Base-by-base conservation (phyloP, 2,329 filamentous ascomycete species). In the Colletotrichum tropicicola region DNA sequence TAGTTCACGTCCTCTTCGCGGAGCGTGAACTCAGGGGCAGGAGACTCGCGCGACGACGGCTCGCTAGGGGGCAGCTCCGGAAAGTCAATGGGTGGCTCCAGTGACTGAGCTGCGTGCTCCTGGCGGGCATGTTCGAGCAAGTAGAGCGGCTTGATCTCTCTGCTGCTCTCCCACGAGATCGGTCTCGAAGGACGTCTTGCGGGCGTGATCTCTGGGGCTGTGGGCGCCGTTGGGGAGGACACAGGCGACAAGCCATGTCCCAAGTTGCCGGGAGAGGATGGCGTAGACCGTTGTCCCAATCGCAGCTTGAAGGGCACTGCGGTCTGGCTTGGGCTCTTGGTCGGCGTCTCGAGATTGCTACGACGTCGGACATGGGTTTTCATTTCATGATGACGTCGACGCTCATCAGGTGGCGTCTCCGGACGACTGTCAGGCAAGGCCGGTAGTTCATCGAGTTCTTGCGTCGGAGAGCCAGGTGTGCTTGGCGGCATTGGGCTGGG, bases 111-210 rank as follows among this genome's bases (percentile, higher is more conserved):
- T 19, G 58, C 53, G 19, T 77, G 72, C 44, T 76, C 76, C 43
- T 81, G 78, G 8, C 82, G 79, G 4, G 80, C 81, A 68, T 80
- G 89, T 75, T 97, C 92, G 6, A 97, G 87, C 21, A 97, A 88
- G 77, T 92, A 95, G 8, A 98, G 80, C 0, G 94, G 94, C 69
- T 92, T 90, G 71, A 94, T 90, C 73, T 96, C 93, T 58, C 86
- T 86, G 17, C 84, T 85, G 68, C 79, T 87, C 45, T 89, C 87
- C 87, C 87, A 90, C 0, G 87, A 89, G 12, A 80, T 87, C 12
- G 87, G 87, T 5, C 88, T 82, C 21, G 81, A 72, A 43, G 81
- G 72, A 41, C 78, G 73, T 52, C 78, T 75, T 79, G 70, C 13
- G 75, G 72, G 17, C 17, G 73, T 65, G 13, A 72, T 68, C 12